These are phyloP conservation scores for Colletotrichum sp. DNA, from an alignment of 2,329 filamentous ascomycete genomes.

Conservation along the genomic window DNA sequence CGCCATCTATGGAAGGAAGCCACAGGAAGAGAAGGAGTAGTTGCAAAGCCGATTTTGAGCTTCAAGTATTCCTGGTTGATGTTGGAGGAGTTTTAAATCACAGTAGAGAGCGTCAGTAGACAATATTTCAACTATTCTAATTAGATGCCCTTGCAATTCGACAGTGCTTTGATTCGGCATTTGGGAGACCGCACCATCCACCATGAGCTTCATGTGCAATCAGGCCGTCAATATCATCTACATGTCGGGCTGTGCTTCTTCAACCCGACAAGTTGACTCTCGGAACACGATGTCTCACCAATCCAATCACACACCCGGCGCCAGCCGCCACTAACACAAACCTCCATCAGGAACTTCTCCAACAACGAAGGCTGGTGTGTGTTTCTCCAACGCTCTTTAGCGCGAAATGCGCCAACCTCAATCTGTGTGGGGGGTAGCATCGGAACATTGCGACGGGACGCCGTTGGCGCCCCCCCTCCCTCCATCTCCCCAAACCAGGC, in stretches of 20 bases:
- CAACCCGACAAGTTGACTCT: background rate
- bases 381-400: background rate
- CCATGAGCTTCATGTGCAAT: too few relatives aligned
- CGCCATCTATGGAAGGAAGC: background rate
- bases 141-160: too few relatives aligned
- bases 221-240: too few relatives aligned
- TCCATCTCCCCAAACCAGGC: background rate
- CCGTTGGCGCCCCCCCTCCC: background rate
- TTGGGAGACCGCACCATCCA: too few relatives aligned
- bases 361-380: background rate
- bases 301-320: background rate
- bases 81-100: too few relatives aligned
- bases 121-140: too few relatives aligned
- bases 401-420: background rate
- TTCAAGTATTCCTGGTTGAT: too few relatives aligned
- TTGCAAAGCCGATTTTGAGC: background rate
- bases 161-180: too few relatives aligned
- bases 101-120: too few relatives aligned
- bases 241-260: background rate
- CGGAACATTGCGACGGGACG: background rate
- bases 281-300: background rate
- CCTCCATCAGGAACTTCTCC: background rate
- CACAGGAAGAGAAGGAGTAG: fast-evolving
- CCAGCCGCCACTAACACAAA: background rate
- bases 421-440: background rate